Conservation (phyloP, 805 yeast genomes). For the Candida endomychidarum region DNA sequence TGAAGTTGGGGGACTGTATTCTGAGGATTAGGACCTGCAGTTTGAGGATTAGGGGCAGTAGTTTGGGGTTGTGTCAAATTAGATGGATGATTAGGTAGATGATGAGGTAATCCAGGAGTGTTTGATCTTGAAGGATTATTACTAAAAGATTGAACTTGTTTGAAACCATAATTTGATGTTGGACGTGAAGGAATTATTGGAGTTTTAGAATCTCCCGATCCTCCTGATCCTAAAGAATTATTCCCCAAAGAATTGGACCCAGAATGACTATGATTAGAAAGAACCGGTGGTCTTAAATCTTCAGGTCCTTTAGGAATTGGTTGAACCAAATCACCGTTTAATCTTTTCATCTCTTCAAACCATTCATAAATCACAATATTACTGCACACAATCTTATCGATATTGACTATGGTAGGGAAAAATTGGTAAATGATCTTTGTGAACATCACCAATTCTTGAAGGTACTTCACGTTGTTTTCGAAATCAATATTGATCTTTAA, state of each 20-base stretch:
- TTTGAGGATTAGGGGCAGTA: conserved; percentile 4
- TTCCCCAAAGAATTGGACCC: too few species aligned
- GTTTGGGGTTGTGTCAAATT: background rate
- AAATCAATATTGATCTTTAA: conserved; percentile 27
- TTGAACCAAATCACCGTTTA: conserved; percentile 4
- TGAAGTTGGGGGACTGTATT: conserved; percentile 10
- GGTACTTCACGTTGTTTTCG: conserved; percentile 16
- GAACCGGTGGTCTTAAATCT: too few species aligned
- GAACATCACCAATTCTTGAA: conserved; percentile 40
- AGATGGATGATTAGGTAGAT: background rate
- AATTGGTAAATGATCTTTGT: conserved; percentile 57
- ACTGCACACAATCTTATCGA: conserved; percentile 10
- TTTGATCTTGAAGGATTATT: conserved; percentile 2
- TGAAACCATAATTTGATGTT: conserved; percentile 2
- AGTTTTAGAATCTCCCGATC: background rate
- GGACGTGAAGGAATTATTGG: background rate
- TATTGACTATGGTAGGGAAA: conserved; percentile 13
- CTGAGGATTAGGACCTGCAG: conserved; percentile 3
- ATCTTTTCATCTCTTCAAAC: conserved; percentile 16
- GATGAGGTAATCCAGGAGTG: conserved; percentile 6
- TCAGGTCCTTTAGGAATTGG: conserved; percentile 4
- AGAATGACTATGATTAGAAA: too few species aligned
- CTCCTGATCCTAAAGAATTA: background rate
- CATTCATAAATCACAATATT: conserved; percentile 16
- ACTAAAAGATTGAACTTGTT: conserved; percentile 1